These are phyloP conservation scores for Cutaneotrichosporon cavernicola DNA, from an alignment of 1,284 basidiomycete species.

Conservation along the genomic window DNA sequence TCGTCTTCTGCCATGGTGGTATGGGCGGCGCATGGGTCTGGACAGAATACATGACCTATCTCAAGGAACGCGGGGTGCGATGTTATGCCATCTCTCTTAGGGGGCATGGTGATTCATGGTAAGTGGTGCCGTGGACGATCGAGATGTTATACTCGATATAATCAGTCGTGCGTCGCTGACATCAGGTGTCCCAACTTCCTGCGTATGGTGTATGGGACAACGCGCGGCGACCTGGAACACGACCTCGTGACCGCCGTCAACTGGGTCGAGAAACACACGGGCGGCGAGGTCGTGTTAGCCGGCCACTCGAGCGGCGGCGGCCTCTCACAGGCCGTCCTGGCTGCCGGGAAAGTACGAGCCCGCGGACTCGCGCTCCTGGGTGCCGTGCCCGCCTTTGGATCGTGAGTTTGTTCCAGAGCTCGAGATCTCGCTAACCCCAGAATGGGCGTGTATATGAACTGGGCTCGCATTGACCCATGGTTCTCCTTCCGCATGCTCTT, in stretches of 20 bases:
- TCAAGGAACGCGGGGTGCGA: constrained; percentile 7
- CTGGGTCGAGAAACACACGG: neutral
- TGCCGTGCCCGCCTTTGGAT: constrained; percentile 15
- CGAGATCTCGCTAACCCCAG: constrained; percentile 13
- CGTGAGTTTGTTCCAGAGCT: constrained; percentile 1
- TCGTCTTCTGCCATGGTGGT: constrained; percentile 20
- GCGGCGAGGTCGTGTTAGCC: constrained; percentile 5
- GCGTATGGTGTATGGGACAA: constrained; percentile 17
- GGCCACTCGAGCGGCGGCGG: constrained; percentile 22
- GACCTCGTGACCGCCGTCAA: constrained; percentile 13
- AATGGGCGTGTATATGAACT: constrained; percentile 15
- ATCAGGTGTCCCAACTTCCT: constrained; percentile 10
- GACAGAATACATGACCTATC: constrained; percentile 20
- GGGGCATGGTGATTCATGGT: constrained; percentile 20
- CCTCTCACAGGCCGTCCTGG: constrained; percentile 13
- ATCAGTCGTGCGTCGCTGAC: neutral
- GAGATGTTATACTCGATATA: neutral
- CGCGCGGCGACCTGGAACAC: constrained; percentile 9
- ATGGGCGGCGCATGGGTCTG: constrained; percentile 23
- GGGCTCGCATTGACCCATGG: constrained; percentile 18
- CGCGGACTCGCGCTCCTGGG: constrained; percentile 14
- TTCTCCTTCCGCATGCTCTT: constrained; percentile 15
- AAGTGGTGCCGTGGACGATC: neutral
- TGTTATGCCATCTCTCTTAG: constrained; percentile 17
- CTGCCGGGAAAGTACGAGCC: constrained; percentile 1